A percentile compares a stretch with the other conserved stretches of the same genome.
phyloP scores from a whole-genome alignment of 1,284 basidiomycete genomes.

The Ceratobasidium sp. region DNA sequence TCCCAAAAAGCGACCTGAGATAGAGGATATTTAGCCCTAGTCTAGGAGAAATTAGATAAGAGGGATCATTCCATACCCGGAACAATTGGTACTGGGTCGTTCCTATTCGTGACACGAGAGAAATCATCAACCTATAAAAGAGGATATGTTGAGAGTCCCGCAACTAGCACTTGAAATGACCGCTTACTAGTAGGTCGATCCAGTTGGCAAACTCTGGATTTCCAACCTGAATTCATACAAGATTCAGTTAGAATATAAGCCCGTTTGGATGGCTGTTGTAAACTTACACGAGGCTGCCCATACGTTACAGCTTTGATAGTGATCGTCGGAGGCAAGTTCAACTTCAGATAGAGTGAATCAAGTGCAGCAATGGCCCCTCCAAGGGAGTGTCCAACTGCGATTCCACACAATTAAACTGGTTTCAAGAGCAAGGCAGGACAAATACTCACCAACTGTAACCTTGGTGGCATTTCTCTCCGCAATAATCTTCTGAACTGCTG shows the following conservation, averaged over 20 bases:
- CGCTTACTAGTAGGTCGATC: not conserved
- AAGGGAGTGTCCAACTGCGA: slow-evolving; percentile 16
- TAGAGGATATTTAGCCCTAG: not conserved
- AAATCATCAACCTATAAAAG: slow-evolving; percentile 21
- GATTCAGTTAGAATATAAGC: not conserved
- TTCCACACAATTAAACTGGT: not conserved
- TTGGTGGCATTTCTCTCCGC: slow-evolving; percentile 5
- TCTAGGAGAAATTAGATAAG: not conserved
- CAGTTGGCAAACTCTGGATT: slow-evolving; percentile 42
- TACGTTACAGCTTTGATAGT: slow-evolving; percentile 36
- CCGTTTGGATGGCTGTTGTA: not conserved
- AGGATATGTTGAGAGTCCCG: not conserved
- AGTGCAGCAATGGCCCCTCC: slow-evolving; percentile 41
- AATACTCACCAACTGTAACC: slow-evolving; percentile 12
- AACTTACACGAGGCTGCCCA: slow-evolving; percentile 38
- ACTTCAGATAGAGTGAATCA: slow-evolving; percentile 31
- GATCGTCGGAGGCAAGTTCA: slow-evolving; percentile 29
- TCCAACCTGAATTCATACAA: slow-evolving; percentile 24
- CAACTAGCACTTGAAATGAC: not conserved
- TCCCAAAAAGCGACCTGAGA: slow-evolving; percentile 33
- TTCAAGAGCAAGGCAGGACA: not conserved
- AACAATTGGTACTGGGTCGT: slow-evolving; percentile 25
- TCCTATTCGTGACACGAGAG: slow-evolving; percentile 36
- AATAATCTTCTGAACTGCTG: slow-evolving; percentile 28
- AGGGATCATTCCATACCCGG: not conserved